Base-by-base conservation (phyloP, 345 rosid genomes). In the Eucalyptus caleyi region DNA sequence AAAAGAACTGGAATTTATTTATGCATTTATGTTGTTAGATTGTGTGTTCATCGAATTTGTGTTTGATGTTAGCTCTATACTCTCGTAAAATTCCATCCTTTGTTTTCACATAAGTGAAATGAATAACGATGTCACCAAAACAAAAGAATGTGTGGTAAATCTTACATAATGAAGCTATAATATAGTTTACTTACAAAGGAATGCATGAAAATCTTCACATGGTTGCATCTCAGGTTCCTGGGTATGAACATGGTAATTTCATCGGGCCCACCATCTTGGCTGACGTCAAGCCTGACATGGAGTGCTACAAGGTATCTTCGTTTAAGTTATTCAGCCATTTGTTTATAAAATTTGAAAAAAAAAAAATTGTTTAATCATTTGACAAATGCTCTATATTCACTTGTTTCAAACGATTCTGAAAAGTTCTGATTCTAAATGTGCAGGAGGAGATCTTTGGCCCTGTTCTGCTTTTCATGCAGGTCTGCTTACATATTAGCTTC, bases 361-460 rank as follows among this genome's bases (percentile, higher is more conserved):
- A n/a, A 40, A 19, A 77, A 34, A 6, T 5, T 6, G 30, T 77
- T 26, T 77, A 40, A 77, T 77, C 47, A 40, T 40, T 40, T 40
- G 83, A 77, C 83, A 19, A 77, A 44, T 40, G 47, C 83, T 23
- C 40, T 77, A 42, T 40, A 40, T 77, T 77, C 9, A 14, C 83
- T 77, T 44, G 62, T 37, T 44, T 18, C 44, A 23, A 44, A 85
- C 7, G 6, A 50, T 69, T 37, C 65, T 62, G 60, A 72, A 54
- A 24, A 30, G 45, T 37, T 72, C 89, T 51, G 47, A 62, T 86
- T 72, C 69, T 89, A 86, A 81, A 77, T 90, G 72, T 92, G 92
- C 95, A 97, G 99, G 99, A 97, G 94, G 99, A 97, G 93, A 97
- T 97, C 89, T 97, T 97, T 91, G 99, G 99, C 87, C 99, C 99